Evolutionary conservation across 108 stramenopile genomes (phyloP).

Genomic region (Seminavis robusta): DNA sequence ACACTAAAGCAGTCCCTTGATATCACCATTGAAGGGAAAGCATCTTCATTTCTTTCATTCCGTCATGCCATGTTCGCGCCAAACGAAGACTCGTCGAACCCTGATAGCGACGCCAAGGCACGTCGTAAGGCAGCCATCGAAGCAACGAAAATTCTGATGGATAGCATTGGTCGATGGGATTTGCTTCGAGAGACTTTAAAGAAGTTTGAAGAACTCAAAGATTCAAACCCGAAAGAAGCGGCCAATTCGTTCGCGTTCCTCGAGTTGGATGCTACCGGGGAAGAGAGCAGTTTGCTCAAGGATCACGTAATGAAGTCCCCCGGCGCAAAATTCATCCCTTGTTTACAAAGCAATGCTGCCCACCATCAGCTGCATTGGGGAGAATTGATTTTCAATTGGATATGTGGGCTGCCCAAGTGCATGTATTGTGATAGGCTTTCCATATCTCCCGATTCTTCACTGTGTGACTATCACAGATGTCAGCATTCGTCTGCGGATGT

Average conservation of each 20-base stretch:
- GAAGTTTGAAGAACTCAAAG: neutral
- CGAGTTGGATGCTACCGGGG: neutral
- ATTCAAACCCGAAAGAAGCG: neutral
- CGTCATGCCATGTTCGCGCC: neutral
- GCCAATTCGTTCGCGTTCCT: too few species aligned
- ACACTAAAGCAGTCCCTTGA: conserved; percentile 4
- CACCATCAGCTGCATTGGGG: too few species aligned
- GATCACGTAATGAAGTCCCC: too few species aligned
- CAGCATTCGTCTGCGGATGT: too few species aligned
- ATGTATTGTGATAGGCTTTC: too few species aligned
- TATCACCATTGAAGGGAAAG: conserved; percentile 1
- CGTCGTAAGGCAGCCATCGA: neutral
- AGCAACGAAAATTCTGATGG: conserved; percentile 13
- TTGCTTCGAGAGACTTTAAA: conserved; percentile 2
- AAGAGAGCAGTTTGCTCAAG: neutral
- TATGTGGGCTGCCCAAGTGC: too few species aligned
- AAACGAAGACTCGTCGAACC: too few species aligned
- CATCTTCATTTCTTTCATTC: conserved; percentile 13
- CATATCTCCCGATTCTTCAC: too few species aligned
- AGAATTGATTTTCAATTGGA: too few species aligned
- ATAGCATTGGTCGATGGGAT: neutral
- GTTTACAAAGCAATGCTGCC: too few species aligned
- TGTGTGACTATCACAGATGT: too few species aligned
- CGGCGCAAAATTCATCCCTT: too few species aligned
- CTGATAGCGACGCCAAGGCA: neutral